phyloP scores from a whole-genome alignment of 2,329 filamentous ascomycete genomes.

The Pseudopithomyces chartarum region DNA sequence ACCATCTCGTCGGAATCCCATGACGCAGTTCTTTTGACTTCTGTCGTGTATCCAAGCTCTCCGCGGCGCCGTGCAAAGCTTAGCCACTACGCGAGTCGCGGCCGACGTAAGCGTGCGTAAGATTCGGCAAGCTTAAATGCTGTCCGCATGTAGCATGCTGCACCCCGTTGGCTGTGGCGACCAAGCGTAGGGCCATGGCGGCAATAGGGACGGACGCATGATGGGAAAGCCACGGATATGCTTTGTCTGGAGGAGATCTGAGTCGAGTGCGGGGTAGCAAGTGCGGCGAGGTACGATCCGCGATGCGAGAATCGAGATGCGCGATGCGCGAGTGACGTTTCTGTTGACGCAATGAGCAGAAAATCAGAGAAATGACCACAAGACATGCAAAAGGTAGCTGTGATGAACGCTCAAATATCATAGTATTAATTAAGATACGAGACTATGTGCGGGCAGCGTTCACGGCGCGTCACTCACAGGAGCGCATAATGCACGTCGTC shows the following conservation, averaged over 20 bases:
- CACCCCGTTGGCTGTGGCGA: too few relatives aligned
- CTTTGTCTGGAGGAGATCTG: too few relatives aligned
- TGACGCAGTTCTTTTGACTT: too few relatives aligned
- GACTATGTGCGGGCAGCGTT: not conserved
- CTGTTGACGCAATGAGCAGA: not conserved
- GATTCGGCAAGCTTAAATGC: not conserved
- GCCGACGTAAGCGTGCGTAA: slow-evolving; percentile 5
- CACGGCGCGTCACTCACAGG: not conserved
- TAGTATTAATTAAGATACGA: slow-evolving; percentile 5
- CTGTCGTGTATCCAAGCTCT: not conserved
- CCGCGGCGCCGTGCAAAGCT: slow-evolving; percentile 2
- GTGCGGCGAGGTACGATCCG: too few relatives aligned
- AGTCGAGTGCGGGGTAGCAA: too few relatives aligned
- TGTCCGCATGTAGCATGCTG: too few relatives aligned
- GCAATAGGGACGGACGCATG: not conserved
- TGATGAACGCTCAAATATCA: not conserved
- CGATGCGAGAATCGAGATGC: too few relatives aligned
- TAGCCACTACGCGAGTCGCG: not conserved
- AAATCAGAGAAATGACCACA: not conserved
- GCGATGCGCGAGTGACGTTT: not conserved
- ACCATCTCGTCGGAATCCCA: too few relatives aligned
- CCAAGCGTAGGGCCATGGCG: too few relatives aligned
- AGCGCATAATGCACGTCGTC: not conserved
- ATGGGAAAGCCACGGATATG: not conserved
- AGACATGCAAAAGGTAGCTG: not conserved